A percentile compares a stretch with the other conserved stretches of the same genome.
These are phyloP conservation scores for Amphibolis antarctica DNA, from an alignment of 106 monocot species.

Conservation along the genomic window DNA sequence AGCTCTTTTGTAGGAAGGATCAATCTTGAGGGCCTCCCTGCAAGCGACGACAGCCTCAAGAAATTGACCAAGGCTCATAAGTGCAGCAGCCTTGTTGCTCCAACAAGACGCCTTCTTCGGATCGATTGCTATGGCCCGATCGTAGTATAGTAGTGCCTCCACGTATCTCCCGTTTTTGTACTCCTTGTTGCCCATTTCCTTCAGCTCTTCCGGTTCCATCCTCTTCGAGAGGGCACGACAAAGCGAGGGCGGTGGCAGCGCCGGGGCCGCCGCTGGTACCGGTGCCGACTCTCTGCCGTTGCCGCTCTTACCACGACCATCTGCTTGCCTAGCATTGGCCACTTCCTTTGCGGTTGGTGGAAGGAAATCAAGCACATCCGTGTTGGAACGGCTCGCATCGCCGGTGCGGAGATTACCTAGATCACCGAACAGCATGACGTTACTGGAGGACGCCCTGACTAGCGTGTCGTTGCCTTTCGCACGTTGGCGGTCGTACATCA, in stretches of 20 bases:
- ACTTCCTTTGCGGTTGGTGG: constrained; percentile 28
- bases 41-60: constrained; percentile 27
- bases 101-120: constrained; percentile 15
- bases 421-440: constrained; percentile 62
- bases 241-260: constrained; percentile 1
- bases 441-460: constrained; percentile 67
- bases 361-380: constrained; percentile 25
- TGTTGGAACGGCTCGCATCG: not conserved
- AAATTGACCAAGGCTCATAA: constrained; percentile 16
- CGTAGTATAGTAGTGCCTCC: constrained; percentile 26
- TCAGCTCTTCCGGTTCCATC: constrained; percentile 24
- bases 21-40: constrained; percentile 24
- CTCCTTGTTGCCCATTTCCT: constrained; percentile 30
- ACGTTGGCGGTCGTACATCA: constrained; percentile 61
- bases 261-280: not conserved
- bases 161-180: constrained; percentile 25
- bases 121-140: constrained; percentile 20
- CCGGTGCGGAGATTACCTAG: constrained; percentile 45
- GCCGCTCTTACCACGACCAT: not conserved
- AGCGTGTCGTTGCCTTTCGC: constrained; percentile 38
- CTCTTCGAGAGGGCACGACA: constrained; percentile 26
- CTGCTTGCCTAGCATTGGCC: not conserved
- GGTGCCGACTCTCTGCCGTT: not conserved
- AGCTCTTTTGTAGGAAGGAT: constrained; percentile 29
- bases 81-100: constrained; percentile 32